Evolutionary conservation across 352 stramenopile genomes (phyloP).

Genomic region (Plasmopara muralis): DNA sequence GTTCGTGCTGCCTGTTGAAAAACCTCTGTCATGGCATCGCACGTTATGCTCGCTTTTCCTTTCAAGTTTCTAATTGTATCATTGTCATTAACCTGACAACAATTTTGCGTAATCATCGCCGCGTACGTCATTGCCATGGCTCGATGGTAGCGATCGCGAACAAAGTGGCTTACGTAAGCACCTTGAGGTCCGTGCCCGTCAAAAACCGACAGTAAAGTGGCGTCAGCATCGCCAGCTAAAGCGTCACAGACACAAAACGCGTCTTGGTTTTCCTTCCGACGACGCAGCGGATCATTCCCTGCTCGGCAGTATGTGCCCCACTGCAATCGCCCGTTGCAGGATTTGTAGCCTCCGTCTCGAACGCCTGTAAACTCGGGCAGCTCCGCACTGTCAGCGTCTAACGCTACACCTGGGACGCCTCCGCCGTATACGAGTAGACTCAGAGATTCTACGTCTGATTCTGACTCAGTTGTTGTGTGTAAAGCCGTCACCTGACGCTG

Average conservation of each 20-base stretch:
- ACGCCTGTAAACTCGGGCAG: slow-evolving; percentile 59
- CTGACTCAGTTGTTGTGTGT: background rate
- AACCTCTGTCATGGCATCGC: slow-evolving; percentile 38
- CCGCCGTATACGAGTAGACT: slow-evolving; percentile 39
- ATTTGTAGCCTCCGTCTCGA: slow-evolving; percentile 41
- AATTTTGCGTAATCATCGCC: slow-evolving; percentile 17
- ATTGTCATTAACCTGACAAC: background rate
- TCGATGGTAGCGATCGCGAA: slow-evolving; percentile 60
- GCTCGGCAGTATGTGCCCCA: slow-evolving; percentile 57
- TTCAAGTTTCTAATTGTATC: background rate
- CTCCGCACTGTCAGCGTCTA: slow-evolving; percentile 50
- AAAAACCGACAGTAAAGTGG: slow-evolving; percentile 69
- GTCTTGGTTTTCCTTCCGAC: slow-evolving; percentile 84
- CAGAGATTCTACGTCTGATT: slow-evolving; percentile 3
- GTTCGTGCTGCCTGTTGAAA: slow-evolving; percentile 42
- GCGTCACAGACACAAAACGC: slow-evolving; percentile 54
- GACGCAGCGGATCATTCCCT: slow-evolving; percentile 64
- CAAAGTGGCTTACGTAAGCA: slow-evolving; percentile 68
- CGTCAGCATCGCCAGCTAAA: slow-evolving; percentile 33
- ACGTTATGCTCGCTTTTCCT: slow-evolving; percentile 23
- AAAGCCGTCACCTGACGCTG: slow-evolving; percentile 7
- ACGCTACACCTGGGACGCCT: slow-evolving; percentile 57
- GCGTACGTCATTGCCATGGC: slow-evolving; percentile 40
- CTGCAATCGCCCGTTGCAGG: slow-evolving; percentile 30
- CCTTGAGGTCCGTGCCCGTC: slow-evolving; percentile 72